phyloP scores from a whole-genome alignment of 768 basidiomycete genomes.

The Mrakia blollopis region DNA sequence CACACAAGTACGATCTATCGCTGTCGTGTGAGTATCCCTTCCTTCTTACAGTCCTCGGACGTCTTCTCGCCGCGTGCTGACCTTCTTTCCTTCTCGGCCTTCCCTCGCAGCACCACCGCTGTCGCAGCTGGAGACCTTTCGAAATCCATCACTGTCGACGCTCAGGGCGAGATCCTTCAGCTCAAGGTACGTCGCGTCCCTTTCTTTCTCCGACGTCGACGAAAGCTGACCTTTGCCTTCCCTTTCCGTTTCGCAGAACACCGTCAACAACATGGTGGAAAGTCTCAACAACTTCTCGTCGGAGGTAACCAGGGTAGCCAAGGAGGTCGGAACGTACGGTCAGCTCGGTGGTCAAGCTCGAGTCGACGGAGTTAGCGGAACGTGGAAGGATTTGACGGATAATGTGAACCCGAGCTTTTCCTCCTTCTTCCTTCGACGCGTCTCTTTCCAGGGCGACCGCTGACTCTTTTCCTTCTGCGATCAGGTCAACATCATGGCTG shows the following conservation, averaged over 20 bases:
- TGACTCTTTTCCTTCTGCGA: neutral
- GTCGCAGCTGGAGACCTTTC: conserved; percentile 81
- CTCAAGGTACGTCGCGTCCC: conserved; percentile 47
- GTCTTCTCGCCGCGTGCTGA: neutral
- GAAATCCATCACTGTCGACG: conserved; percentile 82
- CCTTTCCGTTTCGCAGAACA: conserved; percentile 24
- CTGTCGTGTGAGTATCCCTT: conserved; percentile 20
- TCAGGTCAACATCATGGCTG: conserved; percentile 29
- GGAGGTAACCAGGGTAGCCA: conserved; percentile 43
- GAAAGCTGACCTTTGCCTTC: neutral
- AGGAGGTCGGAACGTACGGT: conserved; percentile 75
- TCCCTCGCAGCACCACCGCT: conserved; percentile 47
- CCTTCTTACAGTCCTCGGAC: neutral
- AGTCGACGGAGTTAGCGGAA: conserved; percentile 32
- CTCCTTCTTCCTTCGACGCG: neutral
- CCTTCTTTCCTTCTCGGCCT: neutral
- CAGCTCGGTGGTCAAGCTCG: conserved; percentile 33
- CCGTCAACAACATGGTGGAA: conserved; percentile 46
- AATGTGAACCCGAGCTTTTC: conserved; percentile 57
- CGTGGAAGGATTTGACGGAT: conserved; percentile 70
- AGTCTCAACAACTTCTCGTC: conserved; percentile 43
- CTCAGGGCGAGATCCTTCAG: conserved; percentile 89
- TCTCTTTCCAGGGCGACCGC: neutral
- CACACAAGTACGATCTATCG: conserved; percentile 29
- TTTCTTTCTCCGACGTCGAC: neutral